phyloP scores from a whole-genome alignment of 306 rosid genomes.

The Rosa rugosa region DNA sequence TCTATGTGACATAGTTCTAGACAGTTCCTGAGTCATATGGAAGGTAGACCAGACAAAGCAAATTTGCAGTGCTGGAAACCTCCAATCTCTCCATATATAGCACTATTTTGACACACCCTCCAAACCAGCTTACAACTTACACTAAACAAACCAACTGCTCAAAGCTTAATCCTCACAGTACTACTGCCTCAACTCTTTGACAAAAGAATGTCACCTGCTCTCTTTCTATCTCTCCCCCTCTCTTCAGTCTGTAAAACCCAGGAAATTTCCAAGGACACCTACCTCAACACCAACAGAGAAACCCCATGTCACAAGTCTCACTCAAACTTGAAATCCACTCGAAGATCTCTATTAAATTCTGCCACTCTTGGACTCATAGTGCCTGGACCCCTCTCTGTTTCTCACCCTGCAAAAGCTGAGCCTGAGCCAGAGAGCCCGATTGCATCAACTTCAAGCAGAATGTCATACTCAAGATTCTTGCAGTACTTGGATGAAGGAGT shows the following conservation, averaged over 20 bases:
- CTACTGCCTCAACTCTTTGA: not conserved
- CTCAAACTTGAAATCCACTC: slow-evolving; percentile 32
- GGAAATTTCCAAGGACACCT: slow-evolving; percentile 38
- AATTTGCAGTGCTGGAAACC: slow-evolving; percentile 44
- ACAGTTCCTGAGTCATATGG: slow-evolving; percentile 29
- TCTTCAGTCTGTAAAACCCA: slow-evolving; percentile 49
- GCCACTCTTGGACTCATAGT: slow-evolving; percentile 35
- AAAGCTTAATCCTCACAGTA: not conserved
- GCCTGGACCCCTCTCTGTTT: slow-evolving; percentile 32
- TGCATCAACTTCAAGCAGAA: slow-evolving; percentile 52
- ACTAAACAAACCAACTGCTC: slow-evolving; percentile 14
- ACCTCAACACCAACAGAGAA: slow-evolving; percentile 34
- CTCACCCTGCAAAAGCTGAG: slow-evolving; percentile 52
- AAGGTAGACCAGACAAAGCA: slow-evolving; percentile 20
- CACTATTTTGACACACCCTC: slow-evolving; percentile 25
- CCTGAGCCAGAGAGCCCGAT: slow-evolving; percentile 61
- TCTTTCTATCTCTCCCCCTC: slow-evolving; percentile 44
- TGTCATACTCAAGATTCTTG: slow-evolving; percentile 73
- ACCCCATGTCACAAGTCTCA: slow-evolving; percentile 33
- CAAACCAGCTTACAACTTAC: slow-evolving; percentile 10
- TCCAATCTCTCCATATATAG: slow-evolving; percentile 31
- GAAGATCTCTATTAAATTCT: slow-evolving; percentile 44
- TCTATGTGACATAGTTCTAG: slow-evolving; percentile 18
- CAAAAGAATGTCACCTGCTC: slow-evolving; percentile 38
- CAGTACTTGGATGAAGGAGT: slow-evolving; percentile 58